Percentiles rank a stretch among this genome's conserved stretches.
phyloP scores from a whole-genome alignment of 306 rosid genomes.

The Pyrus communis region DNA sequence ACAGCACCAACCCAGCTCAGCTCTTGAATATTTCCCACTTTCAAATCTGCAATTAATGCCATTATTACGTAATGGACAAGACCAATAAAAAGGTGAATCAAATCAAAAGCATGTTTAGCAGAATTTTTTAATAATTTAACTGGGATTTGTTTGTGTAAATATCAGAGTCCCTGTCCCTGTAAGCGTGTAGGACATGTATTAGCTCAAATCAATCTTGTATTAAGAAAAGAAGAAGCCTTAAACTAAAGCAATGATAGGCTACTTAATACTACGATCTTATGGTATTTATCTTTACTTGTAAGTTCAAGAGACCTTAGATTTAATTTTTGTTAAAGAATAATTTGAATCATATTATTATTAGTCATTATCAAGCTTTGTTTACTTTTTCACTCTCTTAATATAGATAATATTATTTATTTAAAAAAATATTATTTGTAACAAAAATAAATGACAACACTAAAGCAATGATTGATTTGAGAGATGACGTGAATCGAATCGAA shows the following conservation, averaged over 20 bases:
- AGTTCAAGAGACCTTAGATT: fast-evolving
- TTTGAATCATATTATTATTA: fast-evolving
- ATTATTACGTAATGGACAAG: constrained; percentile 12
- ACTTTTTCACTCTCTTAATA: fast-evolving
- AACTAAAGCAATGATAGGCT: too few relatives aligned
- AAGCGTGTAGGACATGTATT: too few relatives aligned
- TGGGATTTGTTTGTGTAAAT: background rate
- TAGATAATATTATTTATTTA: too few relatives aligned
- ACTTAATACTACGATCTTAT: too few relatives aligned
- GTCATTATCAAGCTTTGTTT: fast-evolving
- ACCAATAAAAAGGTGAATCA: background rate
- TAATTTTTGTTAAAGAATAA: fast-evolving
- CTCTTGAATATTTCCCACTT: background rate
- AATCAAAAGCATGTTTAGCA: background rate
- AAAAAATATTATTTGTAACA: too few relatives aligned
- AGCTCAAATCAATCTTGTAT: background rate
- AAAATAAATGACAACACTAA: background rate
- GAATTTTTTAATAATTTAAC: background rate
- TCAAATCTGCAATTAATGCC: background rate
- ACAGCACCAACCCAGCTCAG: constrained; percentile 6
- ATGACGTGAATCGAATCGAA: background rate
- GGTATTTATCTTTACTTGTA: too few relatives aligned
- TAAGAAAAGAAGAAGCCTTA: background rate
- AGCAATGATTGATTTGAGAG: background rate
- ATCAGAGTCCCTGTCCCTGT: background rate